phyloP scores from a whole-genome alignment of 2,329 filamentous ascomycete species.

The Rhinocladiella similis region DNA sequence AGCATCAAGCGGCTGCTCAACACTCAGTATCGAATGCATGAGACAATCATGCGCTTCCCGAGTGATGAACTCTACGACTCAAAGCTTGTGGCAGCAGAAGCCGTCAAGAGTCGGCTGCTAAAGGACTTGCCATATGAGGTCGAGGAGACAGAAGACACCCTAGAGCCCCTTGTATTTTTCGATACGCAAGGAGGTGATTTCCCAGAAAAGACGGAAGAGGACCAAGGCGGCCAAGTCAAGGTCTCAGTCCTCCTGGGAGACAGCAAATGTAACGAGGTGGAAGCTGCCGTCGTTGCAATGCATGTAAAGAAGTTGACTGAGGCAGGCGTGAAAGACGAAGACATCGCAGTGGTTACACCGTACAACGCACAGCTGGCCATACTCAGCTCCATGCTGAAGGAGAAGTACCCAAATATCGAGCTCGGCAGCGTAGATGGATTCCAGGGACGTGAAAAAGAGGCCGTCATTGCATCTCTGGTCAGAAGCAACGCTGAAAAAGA shows the following conservation, averaged over 20 bases:
- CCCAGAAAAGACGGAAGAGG: constrained; percentile 76
- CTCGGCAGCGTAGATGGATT: constrained; percentile 97
- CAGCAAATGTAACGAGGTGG: constrained; percentile 90
- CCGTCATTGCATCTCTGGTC: constrained; percentile 89
- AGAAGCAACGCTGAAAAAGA: constrained; percentile 83
- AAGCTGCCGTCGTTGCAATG: constrained; percentile 74
- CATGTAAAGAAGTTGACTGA: constrained; percentile 77
- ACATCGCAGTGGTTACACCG: constrained; percentile 91
- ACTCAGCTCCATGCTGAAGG: constrained; percentile 73
- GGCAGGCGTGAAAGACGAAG: constrained; percentile 75
- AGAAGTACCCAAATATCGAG: constrained; percentile 79
- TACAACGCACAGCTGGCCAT: constrained; percentile 93
- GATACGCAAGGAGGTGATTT: constrained; percentile 96
- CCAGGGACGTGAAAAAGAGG: constrained; percentile 95
- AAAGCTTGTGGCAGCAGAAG: constrained; percentile 76
- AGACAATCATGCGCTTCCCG: constrained; percentile 91
- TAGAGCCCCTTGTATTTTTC: constrained; percentile 85
- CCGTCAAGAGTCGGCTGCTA: constrained; percentile 73
- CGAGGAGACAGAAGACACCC: constrained; percentile 78
- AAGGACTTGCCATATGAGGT: constrained; percentile 77
- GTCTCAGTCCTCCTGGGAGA: constrained; percentile 61
- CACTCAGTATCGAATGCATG: constrained; percentile 97
- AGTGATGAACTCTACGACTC: constrained; percentile 84
- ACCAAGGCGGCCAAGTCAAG: constrained; percentile 53
- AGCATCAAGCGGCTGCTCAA: constrained; percentile 92